Percentiles rank a stretch among this genome's conserved stretches.
These are phyloP conservation scores for Blastobotrys buckinghamii DNA, from an alignment of 1,139 yeast species.

Conservation along the genomic window DNA sequence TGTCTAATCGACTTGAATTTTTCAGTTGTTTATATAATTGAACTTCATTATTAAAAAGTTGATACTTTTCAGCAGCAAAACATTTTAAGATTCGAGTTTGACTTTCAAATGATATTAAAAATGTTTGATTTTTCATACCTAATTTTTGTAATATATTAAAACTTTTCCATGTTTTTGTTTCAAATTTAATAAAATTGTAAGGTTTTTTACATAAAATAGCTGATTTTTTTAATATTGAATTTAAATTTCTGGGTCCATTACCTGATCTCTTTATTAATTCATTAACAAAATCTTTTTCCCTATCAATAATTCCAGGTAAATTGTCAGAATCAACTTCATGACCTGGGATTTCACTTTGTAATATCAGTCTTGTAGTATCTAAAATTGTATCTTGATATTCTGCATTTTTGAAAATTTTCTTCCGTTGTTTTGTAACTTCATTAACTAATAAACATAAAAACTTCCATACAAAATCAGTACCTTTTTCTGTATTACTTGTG, in stretches of 20 bases:
- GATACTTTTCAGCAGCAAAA: neutral
- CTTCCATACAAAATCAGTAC: neutral
- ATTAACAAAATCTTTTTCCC: neutral
- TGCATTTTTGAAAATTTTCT: neutral
- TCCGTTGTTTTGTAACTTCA: constrained; percentile 1
- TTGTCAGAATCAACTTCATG: neutral
- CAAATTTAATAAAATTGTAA: too few relatives aligned
- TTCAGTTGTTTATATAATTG: neutral
- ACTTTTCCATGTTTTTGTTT: neutral
- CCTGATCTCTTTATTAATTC: neutral
- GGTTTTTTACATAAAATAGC: neutral
- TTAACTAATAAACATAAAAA: neutral
- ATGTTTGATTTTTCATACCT: neutral
- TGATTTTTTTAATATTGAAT: neutral
- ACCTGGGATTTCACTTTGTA: neutral
- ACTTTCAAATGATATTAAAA: neutral
- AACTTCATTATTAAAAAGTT: neutral
- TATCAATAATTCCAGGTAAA: too few relatives aligned
- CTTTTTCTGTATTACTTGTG: neutral
- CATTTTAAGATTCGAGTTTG: neutral
- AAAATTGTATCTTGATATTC: neutral
- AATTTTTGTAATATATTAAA: neutral
- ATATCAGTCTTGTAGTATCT: neutral
- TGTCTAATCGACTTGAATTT: too few relatives aligned
- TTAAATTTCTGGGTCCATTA: neutral